Base-by-base conservation (phyloP, 768 basidiomycete genomes). In the Suillus hirtellus region DNA sequence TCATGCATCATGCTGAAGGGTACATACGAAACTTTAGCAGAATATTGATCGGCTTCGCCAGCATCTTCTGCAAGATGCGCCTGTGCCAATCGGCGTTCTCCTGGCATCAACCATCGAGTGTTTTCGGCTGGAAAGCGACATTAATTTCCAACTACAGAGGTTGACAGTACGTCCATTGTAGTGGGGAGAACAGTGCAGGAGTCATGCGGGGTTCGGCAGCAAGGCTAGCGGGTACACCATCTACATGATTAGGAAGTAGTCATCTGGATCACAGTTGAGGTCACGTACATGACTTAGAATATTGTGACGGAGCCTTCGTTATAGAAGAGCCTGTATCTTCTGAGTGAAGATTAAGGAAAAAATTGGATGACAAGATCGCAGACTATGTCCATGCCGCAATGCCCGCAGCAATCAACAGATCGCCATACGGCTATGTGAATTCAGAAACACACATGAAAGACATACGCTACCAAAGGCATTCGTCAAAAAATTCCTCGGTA, bases 391-490 rank as follows among this genome's bases (percentile, higher is more conserved):
- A 31, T 31, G 4, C 31, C 31, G 31, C 31, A 31, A 31, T 31
- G 31, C 31, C 31, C 6, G 31, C 31, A 31, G 31, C 31, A 31
- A 31, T 31, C 31, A 31, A 31, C 31, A 4, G 4, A 31, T 31
- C 31, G 31, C 89, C 2, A 11, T 44, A 64, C 44, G 9, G 56
- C 35, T 40, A 35, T 4, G n/a, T 35, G 38, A 40, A 47, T 15
- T 47, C 34, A 27, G 24, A 34, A 2, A 4, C 40, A 31, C 31
- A 4, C 31, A 31, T 4, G 31, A 31, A 31, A 31, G 31, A 24
- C 85, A 71, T 62, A 89, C 88, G 60, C 82, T 78, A 54, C 89
- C 88, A 68, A 89, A 88, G 4, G 89, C 88, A 71, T 86, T 86
- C 3, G 87, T 85, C 46, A 88, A 76, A 10, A 77, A 17, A 85